phyloP scores from a whole-genome alignment of 371 early-diverging fungal species.

The Dinochytrium kinnereticum region DNA sequence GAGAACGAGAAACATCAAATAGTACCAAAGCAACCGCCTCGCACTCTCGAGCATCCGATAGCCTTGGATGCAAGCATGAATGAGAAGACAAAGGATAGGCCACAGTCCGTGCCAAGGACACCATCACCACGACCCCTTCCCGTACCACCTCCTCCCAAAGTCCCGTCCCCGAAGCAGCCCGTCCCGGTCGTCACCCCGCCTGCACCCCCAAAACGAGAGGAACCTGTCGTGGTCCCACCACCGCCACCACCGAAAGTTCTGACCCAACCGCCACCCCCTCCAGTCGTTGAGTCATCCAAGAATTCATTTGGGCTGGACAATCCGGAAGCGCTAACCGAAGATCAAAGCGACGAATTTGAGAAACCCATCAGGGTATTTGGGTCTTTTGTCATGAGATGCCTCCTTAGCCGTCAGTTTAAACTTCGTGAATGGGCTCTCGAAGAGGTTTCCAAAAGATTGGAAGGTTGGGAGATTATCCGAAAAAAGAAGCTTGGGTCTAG shows the following conservation, averaged over 20 bases:
- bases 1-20: slow-evolving; percentile 3
- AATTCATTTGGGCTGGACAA: slow-evolving; percentile 3
- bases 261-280: no score
- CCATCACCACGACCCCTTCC: not conserved
- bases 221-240: slow-evolving; percentile 14
- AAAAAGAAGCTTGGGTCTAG: slow-evolving; percentile 3
- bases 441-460: slow-evolving; percentile 47
- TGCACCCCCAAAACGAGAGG: slow-evolving; percentile 29
- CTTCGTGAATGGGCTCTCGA: slow-evolving; percentile 59
- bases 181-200: no score
- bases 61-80: not conserved
- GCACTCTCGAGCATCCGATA: not conserved
- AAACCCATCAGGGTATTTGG: slow-evolving; percentile 61
- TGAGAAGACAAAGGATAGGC: slow-evolving; percentile 7
- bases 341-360: slow-evolving; percentile 54
- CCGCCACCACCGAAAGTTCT: not conserved
- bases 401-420: slow-evolving; percentile 59
- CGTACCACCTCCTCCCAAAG: slow-evolving; percentile 1
- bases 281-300: slow-evolving; percentile 28
- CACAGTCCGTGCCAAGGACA: slow-evolving; percentile 21
- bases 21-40: not conserved
- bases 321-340: slow-evolving; percentile 61
- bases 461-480: slow-evolving; percentile 33
- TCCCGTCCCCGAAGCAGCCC: no score
- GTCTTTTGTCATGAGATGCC: slow-evolving; percentile 51